These are phyloP conservation scores for Wallemia hederae DNA, from an alignment of 1,284 basidiomycete genomes.

Conservation along the genomic window DNA sequence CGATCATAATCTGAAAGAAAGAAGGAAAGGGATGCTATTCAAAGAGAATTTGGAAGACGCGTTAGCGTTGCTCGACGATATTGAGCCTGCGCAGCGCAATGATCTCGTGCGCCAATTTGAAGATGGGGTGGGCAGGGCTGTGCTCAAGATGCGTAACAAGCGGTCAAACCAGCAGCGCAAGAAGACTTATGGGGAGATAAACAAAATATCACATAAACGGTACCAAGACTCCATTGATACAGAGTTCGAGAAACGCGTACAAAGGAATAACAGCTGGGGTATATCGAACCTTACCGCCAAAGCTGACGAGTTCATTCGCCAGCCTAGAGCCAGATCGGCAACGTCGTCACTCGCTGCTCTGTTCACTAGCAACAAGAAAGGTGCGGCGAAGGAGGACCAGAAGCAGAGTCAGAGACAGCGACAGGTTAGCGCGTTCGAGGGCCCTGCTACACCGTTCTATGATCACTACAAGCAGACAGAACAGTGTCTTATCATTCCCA, in stretches of 20 bases:
- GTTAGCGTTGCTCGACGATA: slow-evolving; percentile 29
- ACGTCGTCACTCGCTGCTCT: slow-evolving; percentile 19
- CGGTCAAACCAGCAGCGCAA: slow-evolving; percentile 8
- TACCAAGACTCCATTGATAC: neutral
- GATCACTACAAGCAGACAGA: slow-evolving; percentile 55
- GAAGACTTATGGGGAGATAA: neutral
- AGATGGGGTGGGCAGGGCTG: slow-evolving; percentile 8
- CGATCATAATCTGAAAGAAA: slow-evolving; percentile 53
- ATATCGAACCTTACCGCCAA: slow-evolving; percentile 4
- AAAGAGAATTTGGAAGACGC: slow-evolving; percentile 80
- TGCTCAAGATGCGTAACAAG: neutral
- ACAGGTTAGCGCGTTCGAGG: slow-evolving; percentile 9
- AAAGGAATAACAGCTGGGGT: neutral
- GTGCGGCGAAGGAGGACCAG: neutral
- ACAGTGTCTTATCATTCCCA: slow-evolving; percentile 31
- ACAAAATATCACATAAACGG: neutral
- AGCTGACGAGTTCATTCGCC: slow-evolving; percentile 4
- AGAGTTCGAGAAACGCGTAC: neutral
- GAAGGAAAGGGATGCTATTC: slow-evolving; percentile 64
- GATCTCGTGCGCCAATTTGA: slow-evolving; percentile 1
- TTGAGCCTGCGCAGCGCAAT: slow-evolving; percentile 4
- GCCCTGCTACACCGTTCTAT: slow-evolving; percentile 49
- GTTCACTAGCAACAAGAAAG: slow-evolving; percentile 2
- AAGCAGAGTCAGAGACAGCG: neutral
- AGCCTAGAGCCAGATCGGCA: slow-evolving; percentile 12